These are phyloP conservation scores for Nemania serpens DNA, from an alignment of 2,329 filamentous ascomycete genomes.

Conservation along the genomic window DNA sequence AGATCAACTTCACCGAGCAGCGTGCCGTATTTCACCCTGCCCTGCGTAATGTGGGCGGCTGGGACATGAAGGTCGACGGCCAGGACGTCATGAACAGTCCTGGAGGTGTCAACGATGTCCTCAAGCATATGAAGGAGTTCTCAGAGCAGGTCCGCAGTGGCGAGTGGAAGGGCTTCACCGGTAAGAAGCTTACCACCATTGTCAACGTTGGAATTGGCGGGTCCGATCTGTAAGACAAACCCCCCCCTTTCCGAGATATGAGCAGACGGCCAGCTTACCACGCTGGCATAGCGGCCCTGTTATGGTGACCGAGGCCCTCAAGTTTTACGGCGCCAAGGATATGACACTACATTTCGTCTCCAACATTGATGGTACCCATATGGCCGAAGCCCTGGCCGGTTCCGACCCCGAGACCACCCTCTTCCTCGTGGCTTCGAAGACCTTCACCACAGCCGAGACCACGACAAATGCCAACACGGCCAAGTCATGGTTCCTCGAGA, in stretches of 20 bases:
- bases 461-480: conserved; percentile 96
- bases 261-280: not conserved
- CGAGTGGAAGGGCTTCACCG: conserved; percentile 95
- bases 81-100: conserved; percentile 89
- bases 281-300: conserved; percentile 76
- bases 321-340: conserved; percentile 85
- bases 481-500: conserved; percentile 94
- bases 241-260: not conserved
- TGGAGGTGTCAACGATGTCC: conserved; percentile 85
- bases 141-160: conserved; percentile 92
- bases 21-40: conserved; percentile 95
- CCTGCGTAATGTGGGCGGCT: conserved; percentile 85
- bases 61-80: conserved; percentile 83
- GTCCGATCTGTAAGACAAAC: conserved; percentile 82
- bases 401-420: conserved; percentile 98
- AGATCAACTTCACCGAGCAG: conserved; percentile 99
- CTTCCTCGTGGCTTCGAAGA: conserved; percentile 98
- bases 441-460: conserved; percentile 98
- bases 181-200: conserved; percentile 96
- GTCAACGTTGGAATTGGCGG: conserved; percentile 98
- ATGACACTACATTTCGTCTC: conserved; percentile 97
- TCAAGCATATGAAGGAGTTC: conserved; percentile 98
- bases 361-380: conserved; percentile 99
- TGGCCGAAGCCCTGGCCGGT: conserved; percentile 85
- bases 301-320: conserved; percentile 98